Conservation (phyloP, 441 rosid genomes). For the Corymbia calophylla region DNA sequence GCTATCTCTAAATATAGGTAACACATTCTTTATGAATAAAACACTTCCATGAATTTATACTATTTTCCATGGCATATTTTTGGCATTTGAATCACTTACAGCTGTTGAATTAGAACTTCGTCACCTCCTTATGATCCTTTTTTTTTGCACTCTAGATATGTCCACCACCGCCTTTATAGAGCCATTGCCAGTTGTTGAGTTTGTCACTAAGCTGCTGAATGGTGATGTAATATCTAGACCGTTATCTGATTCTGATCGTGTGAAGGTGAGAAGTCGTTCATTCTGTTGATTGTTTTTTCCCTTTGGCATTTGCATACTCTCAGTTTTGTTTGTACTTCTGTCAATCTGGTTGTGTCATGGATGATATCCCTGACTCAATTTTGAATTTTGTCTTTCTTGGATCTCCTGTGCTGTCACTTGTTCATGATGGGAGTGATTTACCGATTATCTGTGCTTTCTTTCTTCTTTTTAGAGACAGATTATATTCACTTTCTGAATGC, state of each 20-base stretch:
- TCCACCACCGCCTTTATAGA: constrained; percentile 95
- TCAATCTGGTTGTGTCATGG: neutral
- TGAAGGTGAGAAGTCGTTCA: constrained; percentile 46
- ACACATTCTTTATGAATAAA: neutral
- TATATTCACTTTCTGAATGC: neutral
- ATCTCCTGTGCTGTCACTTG: neutral
- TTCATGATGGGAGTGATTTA: neutral
- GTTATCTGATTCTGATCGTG: constrained; percentile 84
- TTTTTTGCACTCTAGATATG: constrained; percentile 51
- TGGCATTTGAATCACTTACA: neutral
- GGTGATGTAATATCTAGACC: constrained; percentile 70
- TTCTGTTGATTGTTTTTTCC: neutral
- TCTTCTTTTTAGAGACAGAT: neutral
- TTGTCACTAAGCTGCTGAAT: constrained; percentile 57
- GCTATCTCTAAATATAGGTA: constrained; percentile 83
- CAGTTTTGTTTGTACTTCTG: neutral
- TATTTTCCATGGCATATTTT: neutral
- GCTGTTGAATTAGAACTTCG: neutral
- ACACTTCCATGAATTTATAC: neutral
- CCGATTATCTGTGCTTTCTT: neutral
- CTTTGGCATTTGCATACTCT: neutral
- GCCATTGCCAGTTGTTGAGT: constrained; percentile 70
- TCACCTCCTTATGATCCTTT: neutral
- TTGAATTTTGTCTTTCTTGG: neutral
- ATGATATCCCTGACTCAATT: neutral